Evolutionary conservation across 2,329 filamentous ascomycete genomes (phyloP), one percentile per base, ranked within the genome.

Genomic region (Cordyceps farinosa): DNA sequence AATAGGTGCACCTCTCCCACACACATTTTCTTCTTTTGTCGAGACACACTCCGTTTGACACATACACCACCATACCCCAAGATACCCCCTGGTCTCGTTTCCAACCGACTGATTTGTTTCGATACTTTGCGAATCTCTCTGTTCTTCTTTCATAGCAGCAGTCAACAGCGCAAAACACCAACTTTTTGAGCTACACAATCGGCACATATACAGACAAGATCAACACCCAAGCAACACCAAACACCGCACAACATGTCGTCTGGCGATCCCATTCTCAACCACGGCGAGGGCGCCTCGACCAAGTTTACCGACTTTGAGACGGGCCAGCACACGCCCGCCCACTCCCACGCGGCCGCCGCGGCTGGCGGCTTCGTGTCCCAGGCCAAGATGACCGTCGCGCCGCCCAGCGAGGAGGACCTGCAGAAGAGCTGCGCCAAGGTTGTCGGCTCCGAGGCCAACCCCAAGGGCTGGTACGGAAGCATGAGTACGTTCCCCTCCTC

Each of bases 381-480:
- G 73, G 77, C 78, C 47, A 77, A 86, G 70, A 89, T 92, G 78
- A 76, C 80, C 3, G 92, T 97, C 54, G 85, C 93, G 72, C 93
- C 91, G 29, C 91, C 94, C 17, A 86, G 87, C 65, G 83, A 88
- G 70, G 90, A 92, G 69, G 94, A 97, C 72, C 83, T 98, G 11
- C 92, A 97, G 78, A 87, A 87, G 63, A 90, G 85, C 72, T 95
- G 95, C 75, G 92, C 91, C 7, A 80, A 78, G 60, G 76, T 85
- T 60, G 79, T 87, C 63, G 84, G 82, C 67, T 84, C 86, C 59
- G 88, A 95, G 68, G 85, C 85, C 38, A 85, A 85, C 67, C 84
- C 86, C 57, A 87, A 93, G 74, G 90, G 91, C 72, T 97, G 92
- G 92, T 99, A 98, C 72, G 92, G 92, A 29, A 79, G 79, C 65